Percentiles rank a stretch among this genome's conserved stretches.
phyloP scores from a whole-genome alignment of 2,329 filamentous ascomycete genomes.

The Alternaria postmessia region DNA sequence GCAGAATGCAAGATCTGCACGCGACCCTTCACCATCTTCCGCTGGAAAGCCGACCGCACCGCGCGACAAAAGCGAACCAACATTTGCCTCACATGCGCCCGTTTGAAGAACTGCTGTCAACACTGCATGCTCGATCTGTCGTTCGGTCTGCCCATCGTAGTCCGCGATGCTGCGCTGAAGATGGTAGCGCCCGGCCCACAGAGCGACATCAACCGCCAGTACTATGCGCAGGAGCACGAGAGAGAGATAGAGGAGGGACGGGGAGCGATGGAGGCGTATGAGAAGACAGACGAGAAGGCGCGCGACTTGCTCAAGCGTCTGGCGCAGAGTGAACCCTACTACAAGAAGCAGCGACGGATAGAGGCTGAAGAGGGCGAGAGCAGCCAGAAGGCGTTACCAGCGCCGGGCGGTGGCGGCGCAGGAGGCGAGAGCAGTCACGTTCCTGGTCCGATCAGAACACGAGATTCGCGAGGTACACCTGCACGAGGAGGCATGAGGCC shows the following conservation, averaged over 20 bases:
- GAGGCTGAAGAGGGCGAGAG: conserved; percentile 62
- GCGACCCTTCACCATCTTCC: conserved; percentile 92
- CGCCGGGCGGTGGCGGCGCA: conserved; percentile 43
- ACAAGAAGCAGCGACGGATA: conserved; percentile 82
- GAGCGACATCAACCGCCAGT: conserved; percentile 93
- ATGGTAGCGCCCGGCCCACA: conserved; percentile 95
- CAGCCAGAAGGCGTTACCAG: conserved; percentile 55
- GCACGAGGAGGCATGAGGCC: conserved; percentile 52
- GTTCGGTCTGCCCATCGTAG: conserved; percentile 92
- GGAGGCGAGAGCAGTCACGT: conserved; percentile 47
- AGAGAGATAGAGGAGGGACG: conserved; percentile 92
- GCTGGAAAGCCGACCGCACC: conserved; percentile 92
- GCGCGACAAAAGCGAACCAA: conserved; percentile 92
- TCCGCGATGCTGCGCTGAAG: conserved; percentile 94
- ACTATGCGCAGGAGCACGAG: conserved; percentile 97
- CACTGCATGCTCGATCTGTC: conserved; percentile 98
- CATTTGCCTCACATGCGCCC: conserved; percentile 95
- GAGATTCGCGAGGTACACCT: conserved; percentile 58
- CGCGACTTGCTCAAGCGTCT: conserved; percentile 84
- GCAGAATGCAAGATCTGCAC: conserved; percentile 80
- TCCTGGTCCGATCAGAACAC: conserved; percentile 81
- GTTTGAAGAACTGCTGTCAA: conserved; percentile 98
- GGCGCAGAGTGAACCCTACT: conserved; percentile 93
- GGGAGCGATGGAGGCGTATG: conserved; percentile 82
- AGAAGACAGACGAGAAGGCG: conserved; percentile 97